Evolutionary conservation across 176 grass and related monocot genomes (phyloP).

Genomic region (Echinochloa phyllopogon): DNA sequence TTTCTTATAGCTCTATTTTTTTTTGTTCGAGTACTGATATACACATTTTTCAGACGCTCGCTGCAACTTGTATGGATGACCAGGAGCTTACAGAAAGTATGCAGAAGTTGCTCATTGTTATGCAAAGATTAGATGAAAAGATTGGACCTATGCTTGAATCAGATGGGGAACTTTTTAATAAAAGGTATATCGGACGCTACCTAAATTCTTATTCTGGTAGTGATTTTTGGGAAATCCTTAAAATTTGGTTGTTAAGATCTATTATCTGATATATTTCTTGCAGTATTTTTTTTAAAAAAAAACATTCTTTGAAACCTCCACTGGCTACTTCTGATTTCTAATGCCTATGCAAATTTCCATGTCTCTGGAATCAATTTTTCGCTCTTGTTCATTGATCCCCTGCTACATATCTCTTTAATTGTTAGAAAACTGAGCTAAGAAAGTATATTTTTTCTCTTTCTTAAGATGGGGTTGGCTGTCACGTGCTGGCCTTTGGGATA

Average conservation of each 20-base stretch:
- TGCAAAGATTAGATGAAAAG: constrained; percentile 94
- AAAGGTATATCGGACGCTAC: constrained; percentile 59
- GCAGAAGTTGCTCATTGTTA: constrained; percentile 92
- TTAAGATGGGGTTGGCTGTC: constrained; percentile 98
- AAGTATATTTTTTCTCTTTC: constrained; percentile 41
- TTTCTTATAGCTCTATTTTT: neutral
- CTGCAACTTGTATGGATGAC: constrained; percentile 91
- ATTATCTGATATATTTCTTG: constrained; percentile 2
- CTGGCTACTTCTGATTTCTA: constrained; percentile 28
- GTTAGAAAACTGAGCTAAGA: constrained; percentile 36
- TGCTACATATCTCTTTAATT: constrained; percentile 33
- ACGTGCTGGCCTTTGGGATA: constrained; percentile 96
- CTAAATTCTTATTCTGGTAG: constrained; percentile 33
- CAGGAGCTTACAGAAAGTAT: constrained; percentile 86
- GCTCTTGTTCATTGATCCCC: constrained; percentile 8
- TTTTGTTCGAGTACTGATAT: constrained; percentile 33
- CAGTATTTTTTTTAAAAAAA: constrained; percentile 14
- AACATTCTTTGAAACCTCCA: constrained; percentile 12
- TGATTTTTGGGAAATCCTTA: constrained; percentile 2
- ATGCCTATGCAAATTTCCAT: neutral
- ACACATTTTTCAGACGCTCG: constrained; percentile 65
- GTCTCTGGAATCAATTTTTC: neutral
- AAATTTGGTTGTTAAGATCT: constrained; percentile 13
- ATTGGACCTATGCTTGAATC: constrained; percentile 87
- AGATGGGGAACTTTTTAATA: constrained; percentile 96